phyloP scores from a whole-genome alignment of 345 rosid species.

The Raphanus sativus region DNA sequence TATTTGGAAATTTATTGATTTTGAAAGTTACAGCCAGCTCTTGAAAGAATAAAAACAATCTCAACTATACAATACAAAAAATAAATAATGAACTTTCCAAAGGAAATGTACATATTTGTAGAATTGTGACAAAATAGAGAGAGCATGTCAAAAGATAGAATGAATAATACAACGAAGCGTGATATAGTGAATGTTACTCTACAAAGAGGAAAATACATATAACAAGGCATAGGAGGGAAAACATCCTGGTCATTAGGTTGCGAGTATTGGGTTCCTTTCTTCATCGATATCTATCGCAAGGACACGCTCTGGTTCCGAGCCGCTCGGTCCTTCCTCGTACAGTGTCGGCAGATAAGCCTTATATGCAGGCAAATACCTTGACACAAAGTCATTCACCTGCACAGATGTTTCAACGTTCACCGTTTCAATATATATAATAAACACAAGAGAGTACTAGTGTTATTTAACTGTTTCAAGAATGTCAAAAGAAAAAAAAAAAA shows the following conservation, averaged over 20 bases:
- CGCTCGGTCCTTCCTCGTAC: slow-evolving; percentile 85
- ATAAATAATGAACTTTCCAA: not conserved
- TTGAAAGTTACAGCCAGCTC: not conserved
- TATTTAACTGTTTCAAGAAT: not conserved
- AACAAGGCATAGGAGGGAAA: not conserved
- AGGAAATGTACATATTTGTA: not conserved
- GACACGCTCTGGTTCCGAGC: slow-evolving; percentile 65
- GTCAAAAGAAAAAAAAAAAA: not conserved
- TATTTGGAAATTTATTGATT: not conserved
- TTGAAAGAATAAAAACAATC: not conserved
- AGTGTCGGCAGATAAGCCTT: slow-evolving; percentile 84
- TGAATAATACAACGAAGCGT: not conserved
- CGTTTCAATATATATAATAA: not conserved
- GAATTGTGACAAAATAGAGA: not conserved
- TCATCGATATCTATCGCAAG: slow-evolving; percentile 77
- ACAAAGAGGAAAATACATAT: not conserved
- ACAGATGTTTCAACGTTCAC: not conserved
- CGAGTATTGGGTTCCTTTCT: slow-evolving; percentile 75
- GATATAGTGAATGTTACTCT: slow-evolving; percentile 4
- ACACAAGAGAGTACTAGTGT: not conserved
- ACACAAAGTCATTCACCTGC: slow-evolving; percentile 92
- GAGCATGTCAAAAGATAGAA: slow-evolving; percentile 1
- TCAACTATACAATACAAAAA: not conserved
- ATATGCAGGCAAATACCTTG: slow-evolving; percentile 87
- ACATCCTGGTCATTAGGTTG: slow-evolving; percentile 8